A percentile compares a stretch with the other conserved stretches of the same genome.
Evolutionary conservation across 164 flowering plant genomes (phyloP).

Genomic region (Umbilicus rupestris): DNA sequence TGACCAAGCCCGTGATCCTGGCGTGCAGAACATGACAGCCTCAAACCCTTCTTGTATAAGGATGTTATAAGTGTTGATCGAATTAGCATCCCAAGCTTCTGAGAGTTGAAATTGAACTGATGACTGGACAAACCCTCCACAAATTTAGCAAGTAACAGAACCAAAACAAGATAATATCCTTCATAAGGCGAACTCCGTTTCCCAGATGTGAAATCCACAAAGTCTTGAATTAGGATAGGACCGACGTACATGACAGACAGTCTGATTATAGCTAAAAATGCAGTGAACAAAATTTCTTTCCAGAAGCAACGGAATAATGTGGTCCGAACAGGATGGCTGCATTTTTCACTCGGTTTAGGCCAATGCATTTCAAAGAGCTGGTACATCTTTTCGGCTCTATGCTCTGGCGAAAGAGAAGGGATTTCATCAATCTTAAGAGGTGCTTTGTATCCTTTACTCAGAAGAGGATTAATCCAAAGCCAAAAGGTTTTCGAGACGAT

Average conservation of each 20-base stretch:
- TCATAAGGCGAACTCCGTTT: constrained; percentile 52
- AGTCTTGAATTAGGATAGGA: constrained; percentile 67
- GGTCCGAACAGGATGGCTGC: constrained; percentile 57
- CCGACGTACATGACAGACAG: constrained; percentile 82
- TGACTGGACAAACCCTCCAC: constrained; percentile 65
- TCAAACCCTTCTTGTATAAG: constrained; percentile 77
- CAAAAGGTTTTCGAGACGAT: constrained; percentile 51
- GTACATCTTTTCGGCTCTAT: constrained; percentile 65
- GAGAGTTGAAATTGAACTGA: constrained; percentile 76
- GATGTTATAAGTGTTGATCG: constrained; percentile 67
- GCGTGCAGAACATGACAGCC: constrained; percentile 70
- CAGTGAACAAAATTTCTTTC: constrained; percentile 65
- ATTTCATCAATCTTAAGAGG: constrained; percentile 62
- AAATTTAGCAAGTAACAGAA: constrained; percentile 54
- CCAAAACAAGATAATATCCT: constrained; percentile 70
- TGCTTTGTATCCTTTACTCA: constrained; percentile 60
- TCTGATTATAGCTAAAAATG: constrained; percentile 48
- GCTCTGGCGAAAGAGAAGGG: constrained; percentile 68
- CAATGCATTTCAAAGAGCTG: constrained; percentile 54
- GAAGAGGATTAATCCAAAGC: constrained; percentile 83
- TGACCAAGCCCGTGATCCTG: constrained; percentile 91
- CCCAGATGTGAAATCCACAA: constrained; percentile 75
- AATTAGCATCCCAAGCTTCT: constrained; percentile 79
- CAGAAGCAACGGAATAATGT: constrained; percentile 80
- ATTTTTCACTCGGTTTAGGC: constrained; percentile 56